Percentiles rank a stretch among this genome's conserved stretches.
Conservation (phyloP, 2,329 filamentous ascomycete genomes). For the Colletotrichum higginsianum region DNA sequence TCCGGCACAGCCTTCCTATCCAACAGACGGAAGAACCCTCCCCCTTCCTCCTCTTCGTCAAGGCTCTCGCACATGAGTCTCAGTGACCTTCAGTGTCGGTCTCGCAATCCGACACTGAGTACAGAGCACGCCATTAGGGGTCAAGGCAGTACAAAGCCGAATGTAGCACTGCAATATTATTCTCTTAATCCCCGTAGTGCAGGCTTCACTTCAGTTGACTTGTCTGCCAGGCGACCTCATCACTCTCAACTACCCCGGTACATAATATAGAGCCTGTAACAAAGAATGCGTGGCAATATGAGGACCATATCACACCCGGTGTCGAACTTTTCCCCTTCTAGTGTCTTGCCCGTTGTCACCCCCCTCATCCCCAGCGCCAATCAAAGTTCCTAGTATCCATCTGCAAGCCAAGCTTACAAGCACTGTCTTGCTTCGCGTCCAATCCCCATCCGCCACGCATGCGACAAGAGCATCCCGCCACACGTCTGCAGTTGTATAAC, state of each 20-base stretch:
- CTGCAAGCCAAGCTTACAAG: neutral
- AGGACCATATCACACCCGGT: neutral
- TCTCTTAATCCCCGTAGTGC: neutral
- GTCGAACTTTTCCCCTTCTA: neutral
- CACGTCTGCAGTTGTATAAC: neutral
- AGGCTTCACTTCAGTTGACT: neutral
- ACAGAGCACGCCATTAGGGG: constrained; percentile 9
- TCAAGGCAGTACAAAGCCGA: constrained; percentile 24
- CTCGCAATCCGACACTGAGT: constrained; percentile 15
- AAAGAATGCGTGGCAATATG: neutral
- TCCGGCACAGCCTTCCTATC: neutral
- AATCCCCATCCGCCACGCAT: constrained; percentile 21
- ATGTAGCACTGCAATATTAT: neutral
- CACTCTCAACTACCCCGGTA: neutral
- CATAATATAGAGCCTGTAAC: neutral
- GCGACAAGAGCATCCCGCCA: neutral
- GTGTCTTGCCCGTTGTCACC: neutral
- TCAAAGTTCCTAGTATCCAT: neutral
- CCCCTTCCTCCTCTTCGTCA: constrained; percentile 1
- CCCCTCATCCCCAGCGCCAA: neutral
- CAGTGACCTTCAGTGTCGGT: constrained; percentile 29
- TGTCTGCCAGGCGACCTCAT: too few species aligned
- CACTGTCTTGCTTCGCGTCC: constrained; percentile 10
- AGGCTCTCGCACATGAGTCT: constrained; percentile 16
- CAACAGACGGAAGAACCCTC: neutral